Conservation (phyloP, 768 basidiomycete genomes). For the Boletellus emodensis region DNA sequence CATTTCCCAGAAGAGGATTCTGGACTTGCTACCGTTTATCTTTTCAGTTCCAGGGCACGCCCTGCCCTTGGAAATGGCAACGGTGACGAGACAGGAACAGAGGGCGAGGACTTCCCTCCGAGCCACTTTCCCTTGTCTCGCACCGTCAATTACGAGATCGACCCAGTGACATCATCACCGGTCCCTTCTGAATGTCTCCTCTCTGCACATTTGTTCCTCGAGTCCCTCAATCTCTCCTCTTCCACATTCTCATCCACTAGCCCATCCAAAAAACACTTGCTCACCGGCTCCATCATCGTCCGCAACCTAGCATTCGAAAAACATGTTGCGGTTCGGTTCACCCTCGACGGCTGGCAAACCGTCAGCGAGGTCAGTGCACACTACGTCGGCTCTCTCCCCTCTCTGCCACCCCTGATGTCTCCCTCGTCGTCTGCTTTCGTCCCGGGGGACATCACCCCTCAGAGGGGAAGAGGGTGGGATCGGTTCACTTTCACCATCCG, state of each 20-base stretch:
- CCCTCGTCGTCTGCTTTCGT: not conserved
- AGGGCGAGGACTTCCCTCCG: constrained; percentile 23
- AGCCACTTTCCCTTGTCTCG: constrained; percentile 21
- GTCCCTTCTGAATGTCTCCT: constrained; percentile 2
- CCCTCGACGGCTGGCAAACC: constrained; percentile 92
- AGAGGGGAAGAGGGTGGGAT: constrained; percentile 42
- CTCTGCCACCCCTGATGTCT: constrained; percentile 31
- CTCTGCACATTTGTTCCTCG: constrained; percentile 34
- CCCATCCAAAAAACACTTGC: constrained; percentile 26
- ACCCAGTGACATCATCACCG: constrained; percentile 15
- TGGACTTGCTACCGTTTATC: constrained; percentile 55
- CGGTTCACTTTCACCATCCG: constrained; percentile 59
- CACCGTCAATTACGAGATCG: constrained; percentile 17
- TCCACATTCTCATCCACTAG: constrained; percentile 2
- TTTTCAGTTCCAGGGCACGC: constrained; percentile 65
- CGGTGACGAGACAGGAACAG: constrained; percentile 46
- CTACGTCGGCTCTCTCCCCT: constrained; percentile 41
- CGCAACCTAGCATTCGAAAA: constrained; percentile 88
- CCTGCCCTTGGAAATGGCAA: constrained; percentile 45
- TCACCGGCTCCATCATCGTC: constrained; percentile 77
- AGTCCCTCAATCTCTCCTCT: constrained; percentile 32
- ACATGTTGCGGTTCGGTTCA: constrained; percentile 80
- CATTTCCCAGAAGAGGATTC: constrained; percentile 75
- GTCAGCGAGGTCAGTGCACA: constrained; percentile 75
- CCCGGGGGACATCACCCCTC: not conserved